Evolutionary conservation across 1,284 basidiomycete species (phyloP).

Genomic region (Earliella scabrosa): DNA sequence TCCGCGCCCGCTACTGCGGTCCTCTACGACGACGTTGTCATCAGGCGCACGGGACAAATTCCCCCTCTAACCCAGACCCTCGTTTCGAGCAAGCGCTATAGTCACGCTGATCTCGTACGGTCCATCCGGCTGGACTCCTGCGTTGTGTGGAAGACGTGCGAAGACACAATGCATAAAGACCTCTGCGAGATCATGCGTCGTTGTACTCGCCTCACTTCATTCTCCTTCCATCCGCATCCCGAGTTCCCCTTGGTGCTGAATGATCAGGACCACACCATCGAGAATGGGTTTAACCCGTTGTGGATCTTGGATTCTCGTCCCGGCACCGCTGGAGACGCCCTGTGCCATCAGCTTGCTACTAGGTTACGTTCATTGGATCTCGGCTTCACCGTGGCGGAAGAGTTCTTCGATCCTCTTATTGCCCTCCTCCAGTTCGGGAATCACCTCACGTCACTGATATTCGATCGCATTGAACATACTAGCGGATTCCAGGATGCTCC

Average conservation of each 20-base stretch:
- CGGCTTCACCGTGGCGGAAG: not conserved
- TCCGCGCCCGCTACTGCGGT: not conserved
- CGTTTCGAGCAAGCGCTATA: too few species aligned
- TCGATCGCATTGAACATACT: not conserved
- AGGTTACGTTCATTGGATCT: not conserved
- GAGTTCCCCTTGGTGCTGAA: not conserved
- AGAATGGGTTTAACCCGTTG: not conserved
- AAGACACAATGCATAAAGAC: not conserved
- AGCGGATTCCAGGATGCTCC: too few species aligned
- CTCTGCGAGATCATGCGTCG: not conserved
- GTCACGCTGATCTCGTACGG: not conserved
- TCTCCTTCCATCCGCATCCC: not conserved
- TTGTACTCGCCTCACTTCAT: not conserved
- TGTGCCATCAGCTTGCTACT: not conserved
- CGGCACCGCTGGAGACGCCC: not conserved
- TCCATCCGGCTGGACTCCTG: not conserved
- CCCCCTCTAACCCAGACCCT: conserved; percentile 3
- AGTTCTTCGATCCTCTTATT: not conserved
- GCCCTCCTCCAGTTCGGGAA: not conserved
- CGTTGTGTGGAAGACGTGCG: not conserved
- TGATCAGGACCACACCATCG: too few species aligned
- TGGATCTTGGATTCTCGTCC: not conserved
- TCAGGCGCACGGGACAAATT: conserved; percentile 12
- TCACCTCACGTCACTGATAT: not conserved
- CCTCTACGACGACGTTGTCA: conserved; percentile 10